These are phyloP conservation scores for Escallonia rubra DNA, from an alignment of 129 eudicot genomes.

Conservation along the genomic window DNA sequence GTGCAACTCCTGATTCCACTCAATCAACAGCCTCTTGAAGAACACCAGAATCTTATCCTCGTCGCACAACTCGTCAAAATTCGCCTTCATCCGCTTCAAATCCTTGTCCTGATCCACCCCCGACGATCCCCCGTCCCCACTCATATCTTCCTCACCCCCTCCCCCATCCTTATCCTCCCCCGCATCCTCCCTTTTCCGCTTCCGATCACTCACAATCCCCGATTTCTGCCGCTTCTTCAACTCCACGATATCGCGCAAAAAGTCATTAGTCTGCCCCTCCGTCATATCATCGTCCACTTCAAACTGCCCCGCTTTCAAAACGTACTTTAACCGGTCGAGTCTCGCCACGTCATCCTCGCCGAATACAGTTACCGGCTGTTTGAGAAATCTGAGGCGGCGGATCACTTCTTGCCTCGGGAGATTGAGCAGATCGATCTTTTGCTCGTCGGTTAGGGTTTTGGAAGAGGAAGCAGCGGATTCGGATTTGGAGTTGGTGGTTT, in stretches of 20 bases:
- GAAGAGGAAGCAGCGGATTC: constrained; percentile 46
- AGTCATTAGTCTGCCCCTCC: constrained; percentile 96
- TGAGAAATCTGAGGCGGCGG: constrained; percentile 72
- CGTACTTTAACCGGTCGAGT: constrained; percentile 65
- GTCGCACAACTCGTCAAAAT: constrained; percentile 69
- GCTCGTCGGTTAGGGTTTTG: constrained; percentile 46
- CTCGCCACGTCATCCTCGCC: constrained; percentile 79
- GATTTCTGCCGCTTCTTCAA: constrained; percentile 83
- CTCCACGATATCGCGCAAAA: constrained; percentile 77
- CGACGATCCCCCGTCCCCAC: constrained; percentile 64
- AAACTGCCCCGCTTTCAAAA: constrained; percentile 73
- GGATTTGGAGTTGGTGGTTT: constrained; percentile 36
- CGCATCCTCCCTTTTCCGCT: constrained; percentile 55
- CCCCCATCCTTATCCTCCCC: constrained; percentile 81
- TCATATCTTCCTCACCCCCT: constrained; percentile 71
- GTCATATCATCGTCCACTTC: constrained; percentile 97
- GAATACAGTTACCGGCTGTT: constrained; percentile 82
- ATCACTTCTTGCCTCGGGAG: constrained; percentile 78
- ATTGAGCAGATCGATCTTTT: constrained; percentile 60
- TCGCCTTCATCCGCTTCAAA: constrained; percentile 69
- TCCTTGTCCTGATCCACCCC: constrained; percentile 79
- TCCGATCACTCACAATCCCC: constrained; percentile 73
- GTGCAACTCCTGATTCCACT: constrained; percentile 91
- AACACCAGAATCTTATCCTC: constrained; percentile 97
- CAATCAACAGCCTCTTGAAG: constrained; percentile 89